A percentile compares a stretch with the other conserved stretches of the same genome.
phyloP scores from a whole-genome alignment of 345 rosid species.

The Draba incana region DNA sequence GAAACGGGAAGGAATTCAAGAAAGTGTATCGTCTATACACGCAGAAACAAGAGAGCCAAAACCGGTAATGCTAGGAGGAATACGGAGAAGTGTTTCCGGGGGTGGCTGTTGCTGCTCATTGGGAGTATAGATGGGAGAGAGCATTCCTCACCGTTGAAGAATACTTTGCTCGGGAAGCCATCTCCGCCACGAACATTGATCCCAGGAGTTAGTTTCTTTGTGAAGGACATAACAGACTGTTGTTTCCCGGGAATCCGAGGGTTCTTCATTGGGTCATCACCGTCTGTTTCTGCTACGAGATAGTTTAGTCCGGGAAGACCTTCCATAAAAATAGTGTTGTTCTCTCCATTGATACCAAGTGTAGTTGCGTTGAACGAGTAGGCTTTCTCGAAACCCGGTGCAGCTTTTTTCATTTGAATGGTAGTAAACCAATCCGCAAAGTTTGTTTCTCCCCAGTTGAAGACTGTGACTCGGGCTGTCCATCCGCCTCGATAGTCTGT shows the following conservation, averaged over 20 bases:
- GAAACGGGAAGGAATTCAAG: not conserved
- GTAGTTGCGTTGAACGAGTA: conserved; percentile 71
- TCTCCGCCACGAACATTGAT: conserved; percentile 72
- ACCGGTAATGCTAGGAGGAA: conserved; percentile 33
- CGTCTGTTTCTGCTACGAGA: conserved; percentile 73
- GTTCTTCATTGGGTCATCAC: conserved; percentile 57
- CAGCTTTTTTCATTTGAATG: conserved; percentile 64
- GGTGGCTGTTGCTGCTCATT: conserved; percentile 46
- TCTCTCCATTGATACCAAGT: conserved; percentile 46
- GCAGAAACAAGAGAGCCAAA: conserved; percentile 35
- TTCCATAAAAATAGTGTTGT: conserved; percentile 72
- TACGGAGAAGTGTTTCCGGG: conserved; percentile 28
- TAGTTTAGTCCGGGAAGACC: conserved; percentile 74
- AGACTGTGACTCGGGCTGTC: conserved; percentile 83
- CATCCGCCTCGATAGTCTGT: conserved; percentile 85
- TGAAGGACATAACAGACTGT: conserved; percentile 86
- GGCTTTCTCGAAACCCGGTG: conserved; percentile 73
- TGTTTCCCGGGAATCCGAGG: conserved; percentile 87
- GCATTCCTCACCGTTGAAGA: conserved; percentile 94
- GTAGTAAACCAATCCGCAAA: conserved; percentile 92
- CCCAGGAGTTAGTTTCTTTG: conserved; percentile 74
- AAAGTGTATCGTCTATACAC: conserved; percentile 27
- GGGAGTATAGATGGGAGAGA: conserved; percentile 72
- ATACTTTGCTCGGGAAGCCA: conserved; percentile 89
- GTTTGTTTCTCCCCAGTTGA: conserved; percentile 83